Conservation (phyloP, 2,329 filamentous ascomycete genomes). For the Aspergillus hiratsukae region DNA sequence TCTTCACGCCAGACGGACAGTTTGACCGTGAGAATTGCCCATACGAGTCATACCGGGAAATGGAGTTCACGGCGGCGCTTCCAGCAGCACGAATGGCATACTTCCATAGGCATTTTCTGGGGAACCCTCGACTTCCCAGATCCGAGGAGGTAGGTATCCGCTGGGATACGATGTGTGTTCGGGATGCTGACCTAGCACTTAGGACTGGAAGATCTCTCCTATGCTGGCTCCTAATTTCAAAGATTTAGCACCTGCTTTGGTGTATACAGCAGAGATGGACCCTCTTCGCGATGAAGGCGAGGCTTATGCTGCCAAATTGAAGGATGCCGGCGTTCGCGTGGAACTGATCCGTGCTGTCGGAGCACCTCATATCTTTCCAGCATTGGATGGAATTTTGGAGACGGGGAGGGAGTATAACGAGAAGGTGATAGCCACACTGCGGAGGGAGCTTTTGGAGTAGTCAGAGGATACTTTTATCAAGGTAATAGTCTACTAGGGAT, state of each 20-base stretch:
- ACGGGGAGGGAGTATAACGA: conserved; percentile 24
- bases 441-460: conserved; percentile 17
- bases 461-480: not conserved
- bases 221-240: conserved; percentile 34
- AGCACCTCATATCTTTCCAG: conserved; percentile 31
- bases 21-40: conserved; percentile 34
- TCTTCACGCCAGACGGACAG: conserved; percentile 32
- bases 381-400: conserved; percentile 29
- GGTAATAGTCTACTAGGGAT: not conserved
- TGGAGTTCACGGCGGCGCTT: conserved; percentile 34
- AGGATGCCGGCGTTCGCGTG: conserved; percentile 31
- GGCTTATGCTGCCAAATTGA: conserved; percentile 35
- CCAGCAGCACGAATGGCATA: conserved; percentile 36
- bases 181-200: conserved; percentile 6
- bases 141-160: conserved; percentile 30
- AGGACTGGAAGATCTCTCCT: conserved; percentile 42
- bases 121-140: conserved; percentile 31
- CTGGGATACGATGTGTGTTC: not conserved
- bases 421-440: conserved; percentile 26
- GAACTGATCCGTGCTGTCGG: conserved; percentile 28
- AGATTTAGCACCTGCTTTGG: conserved; percentile 35
- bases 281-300: conserved; percentile 41
- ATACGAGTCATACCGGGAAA: conserved; percentile 38
- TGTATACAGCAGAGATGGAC: conserved; percentile 40
- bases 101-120: conserved; percentile 37